phyloP scores from a whole-genome alignment of 352 stramenopile genomes.

The Phytophthora europaea region DNA sequence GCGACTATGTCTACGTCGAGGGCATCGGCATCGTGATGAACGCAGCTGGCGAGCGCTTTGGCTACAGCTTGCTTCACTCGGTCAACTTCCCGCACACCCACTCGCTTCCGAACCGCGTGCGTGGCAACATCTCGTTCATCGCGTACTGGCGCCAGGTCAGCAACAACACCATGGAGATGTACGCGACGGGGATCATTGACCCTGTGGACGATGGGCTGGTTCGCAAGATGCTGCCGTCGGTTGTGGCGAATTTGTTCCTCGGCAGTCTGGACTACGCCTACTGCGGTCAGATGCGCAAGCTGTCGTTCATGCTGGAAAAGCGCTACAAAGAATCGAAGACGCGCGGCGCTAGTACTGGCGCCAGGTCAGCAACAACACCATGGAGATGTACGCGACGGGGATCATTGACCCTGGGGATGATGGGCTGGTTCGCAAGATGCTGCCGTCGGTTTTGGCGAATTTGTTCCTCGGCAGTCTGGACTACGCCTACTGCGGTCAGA shows the following conservation, averaged over 20 bases:
- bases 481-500: neutral
- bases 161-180: constrained; percentile 2
- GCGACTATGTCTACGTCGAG: neutral
- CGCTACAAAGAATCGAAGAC: neutral
- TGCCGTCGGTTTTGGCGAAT: neutral
- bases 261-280: neutral
- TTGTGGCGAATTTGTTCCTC: neutral
- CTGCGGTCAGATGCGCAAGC: neutral
- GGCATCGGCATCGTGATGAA: neutral
- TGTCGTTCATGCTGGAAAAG: neutral
- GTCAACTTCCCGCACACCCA: neutral
- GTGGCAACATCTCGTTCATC: neutral
- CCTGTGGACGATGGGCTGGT: neutral
- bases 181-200: constrained; percentile 1
- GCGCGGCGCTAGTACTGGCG: neutral
- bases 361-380: neutral
- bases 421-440: neutral
- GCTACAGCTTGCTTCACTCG: neutral
- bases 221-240: neutral
- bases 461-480: neutral
- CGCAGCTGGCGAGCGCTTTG: neutral
- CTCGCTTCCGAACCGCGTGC: neutral
- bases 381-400: neutral
- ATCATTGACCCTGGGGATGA: neutral
- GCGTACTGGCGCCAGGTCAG: neutral